A percentile compares a stretch with the other conserved stretches of the same genome.
phyloP scores from a whole-genome alignment of 2,329 filamentous ascomycete species.

The Venturiaceae sp. region DNA sequence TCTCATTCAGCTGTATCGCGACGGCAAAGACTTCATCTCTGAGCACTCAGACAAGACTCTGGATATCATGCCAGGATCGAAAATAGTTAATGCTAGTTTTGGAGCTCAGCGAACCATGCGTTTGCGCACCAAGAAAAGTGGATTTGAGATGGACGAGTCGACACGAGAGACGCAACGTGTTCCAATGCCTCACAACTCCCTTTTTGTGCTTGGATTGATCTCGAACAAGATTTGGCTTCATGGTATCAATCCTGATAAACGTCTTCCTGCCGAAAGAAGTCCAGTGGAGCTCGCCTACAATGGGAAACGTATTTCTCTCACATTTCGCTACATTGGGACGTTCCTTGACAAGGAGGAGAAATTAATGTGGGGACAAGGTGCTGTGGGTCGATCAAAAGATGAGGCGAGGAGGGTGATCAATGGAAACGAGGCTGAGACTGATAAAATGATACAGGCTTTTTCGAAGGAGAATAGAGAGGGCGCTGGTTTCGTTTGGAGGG shows the following conservation, averaged over 20 bases:
- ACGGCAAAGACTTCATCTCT: constrained; percentile 81
- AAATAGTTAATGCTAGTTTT: constrained; percentile 88
- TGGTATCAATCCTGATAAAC: constrained; percentile 81
- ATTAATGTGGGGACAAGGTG: constrained; percentile 87
- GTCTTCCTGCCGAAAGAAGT: constrained; percentile 56
- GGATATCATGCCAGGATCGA: constrained; percentile 72
- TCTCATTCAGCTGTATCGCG: constrained; percentile 87
- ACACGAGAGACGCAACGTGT: constrained; percentile 55
- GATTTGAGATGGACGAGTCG: constrained; percentile 15
- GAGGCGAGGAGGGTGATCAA: constrained; percentile 57
- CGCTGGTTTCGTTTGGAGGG: constrained; percentile 63
- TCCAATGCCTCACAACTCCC: constrained; percentile 75
- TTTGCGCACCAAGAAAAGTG: constrained; percentile 60
- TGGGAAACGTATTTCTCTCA: constrained; percentile 80
- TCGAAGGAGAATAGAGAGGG: constrained; percentile 66
- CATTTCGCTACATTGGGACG: constrained; percentile 82
- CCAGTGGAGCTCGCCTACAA: constrained; percentile 59
- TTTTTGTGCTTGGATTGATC: constrained; percentile 69
- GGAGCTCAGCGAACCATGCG: constrained; percentile 87
- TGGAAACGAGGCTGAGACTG: constrained; percentile 55
- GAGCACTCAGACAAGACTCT: constrained; percentile 97
- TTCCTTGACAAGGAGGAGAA: constrained; percentile 58
- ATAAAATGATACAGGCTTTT: constrained; percentile 68
- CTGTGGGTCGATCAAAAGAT: constrained; percentile 54
- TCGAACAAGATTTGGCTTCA: constrained; percentile 89